Conservation (phyloP, 2,329 filamentous ascomycete genomes). For the Neoarthrinium moseri region DNA sequence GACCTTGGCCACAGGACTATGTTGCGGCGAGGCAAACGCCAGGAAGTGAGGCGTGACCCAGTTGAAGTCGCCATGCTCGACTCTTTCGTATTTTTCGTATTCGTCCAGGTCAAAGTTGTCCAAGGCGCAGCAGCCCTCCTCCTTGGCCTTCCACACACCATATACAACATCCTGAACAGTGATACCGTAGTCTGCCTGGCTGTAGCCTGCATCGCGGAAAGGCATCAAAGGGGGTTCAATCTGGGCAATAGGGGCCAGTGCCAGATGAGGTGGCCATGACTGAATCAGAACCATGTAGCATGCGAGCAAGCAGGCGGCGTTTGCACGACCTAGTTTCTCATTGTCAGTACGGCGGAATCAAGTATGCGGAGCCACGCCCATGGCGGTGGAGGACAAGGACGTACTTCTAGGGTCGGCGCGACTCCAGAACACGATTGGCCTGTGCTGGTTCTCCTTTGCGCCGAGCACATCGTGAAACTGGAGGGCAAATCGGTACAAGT, state of each 20-base stretch:
- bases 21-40: constrained; percentile 93
- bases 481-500: constrained; percentile 94
- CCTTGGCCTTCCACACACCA: constrained; percentile 97
- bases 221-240: constrained; percentile 98
- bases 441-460: constrained; percentile 84
- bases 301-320: constrained; percentile 90
- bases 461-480: constrained; percentile 94
- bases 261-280: constrained; percentile 94
- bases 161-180: constrained; percentile 98
- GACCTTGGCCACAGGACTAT: constrained; percentile 72
- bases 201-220: constrained; percentile 97
- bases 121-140: constrained; percentile 85
- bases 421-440: constrained; percentile 95
- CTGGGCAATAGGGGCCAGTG: constrained; percentile 92
- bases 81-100: constrained; percentile 93
- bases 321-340: constrained; percentile 72
- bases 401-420: constrained; percentile 85
- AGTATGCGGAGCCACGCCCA: background rate
- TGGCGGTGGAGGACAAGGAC: constrained; percentile 29
- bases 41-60: constrained; percentile 96
- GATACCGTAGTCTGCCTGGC: constrained; percentile 93
- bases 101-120: constrained; percentile 95
- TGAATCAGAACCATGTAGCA: constrained; percentile 99
- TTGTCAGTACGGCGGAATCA: constrained; percentile 21
- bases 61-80: constrained; percentile 99